Base-by-base conservation (phyloP, 176 grass and related monocot genomes). In the Aegilops longissima region DNA sequence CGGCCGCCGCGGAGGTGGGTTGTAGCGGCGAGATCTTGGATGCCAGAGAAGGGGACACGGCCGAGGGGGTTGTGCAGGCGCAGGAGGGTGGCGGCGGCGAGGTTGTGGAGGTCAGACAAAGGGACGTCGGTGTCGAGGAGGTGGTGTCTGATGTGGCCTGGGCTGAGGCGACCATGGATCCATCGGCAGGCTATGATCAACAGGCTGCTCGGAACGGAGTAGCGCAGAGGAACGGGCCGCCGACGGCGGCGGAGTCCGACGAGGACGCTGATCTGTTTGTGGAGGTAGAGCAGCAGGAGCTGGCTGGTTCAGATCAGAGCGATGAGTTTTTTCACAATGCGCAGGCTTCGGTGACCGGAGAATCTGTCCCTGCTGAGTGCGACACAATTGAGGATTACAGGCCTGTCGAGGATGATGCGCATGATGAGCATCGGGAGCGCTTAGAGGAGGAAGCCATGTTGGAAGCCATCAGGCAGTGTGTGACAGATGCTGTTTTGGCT, bases 401-500 rank as follows among this genome's bases (percentile, higher is more conserved):
- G 11, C n/a, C 8, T 23, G 61, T 87, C 0, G 89, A 84, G 35
- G 80, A 67, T 27, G 13, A 29, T 87, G 67, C 1, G 0, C 66
- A 66, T 49, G 74, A 68, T n/a, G 27, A 9, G 7, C 44, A 68
- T 61, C 75, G 18, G 84, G 84, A 83, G 31, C 45, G 6, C 24
- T 62, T 40, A 29, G 77, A 81, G 52, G 72, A 86, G 63, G 72
- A 73, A 73, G 66, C 81, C 39, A 84, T 89, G 87, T 59, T 25
- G 33, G 31, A 66, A 66, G 42, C 17, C 1, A 88, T 88, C 75
- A 78, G 73, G 87, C 52, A 69, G 12, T 89, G 54, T 44, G 82
- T 90, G 47, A 70, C 61, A 24, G 71, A 77, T 63, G 78, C 83
- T 82, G 79, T 90, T 70, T 61, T 77, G 78, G 78, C 83, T 62